Evolutionary conservation across 352 stramenopile species (phyloP).

Genomic region (Pythium biforme): DNA sequence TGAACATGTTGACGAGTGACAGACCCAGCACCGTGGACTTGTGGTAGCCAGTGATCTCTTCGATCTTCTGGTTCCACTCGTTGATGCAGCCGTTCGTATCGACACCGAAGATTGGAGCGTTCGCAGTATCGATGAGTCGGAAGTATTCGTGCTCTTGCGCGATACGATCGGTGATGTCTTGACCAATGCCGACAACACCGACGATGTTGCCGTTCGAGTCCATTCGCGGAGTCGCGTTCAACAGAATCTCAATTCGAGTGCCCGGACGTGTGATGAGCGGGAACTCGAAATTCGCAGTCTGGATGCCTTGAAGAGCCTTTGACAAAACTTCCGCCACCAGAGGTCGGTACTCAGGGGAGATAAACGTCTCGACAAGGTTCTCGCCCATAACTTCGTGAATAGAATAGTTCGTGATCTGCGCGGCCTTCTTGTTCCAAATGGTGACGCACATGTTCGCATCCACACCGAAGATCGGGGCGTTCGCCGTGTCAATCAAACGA

Average conservation of each 20-base stretch:
- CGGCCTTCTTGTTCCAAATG: constrained; percentile 74
- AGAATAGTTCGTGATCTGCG: constrained; percentile 68
- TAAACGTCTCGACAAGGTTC: constrained; percentile 54
- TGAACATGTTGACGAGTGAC: constrained; percentile 78
- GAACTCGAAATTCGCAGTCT: constrained; percentile 77
- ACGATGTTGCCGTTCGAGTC: constrained; percentile 29
- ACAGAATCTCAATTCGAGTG: constrained; percentile 30
- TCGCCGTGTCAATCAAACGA: constrained; percentile 62
- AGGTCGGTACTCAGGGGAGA: constrained; percentile 52
- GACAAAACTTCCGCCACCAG: constrained; percentile 56
- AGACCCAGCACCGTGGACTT: constrained; percentile 68
- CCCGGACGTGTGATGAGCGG: constrained; percentile 53
- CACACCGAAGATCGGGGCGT: constrained; percentile 71
- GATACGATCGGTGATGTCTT: constrained; percentile 63
- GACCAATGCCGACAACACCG: constrained; percentile 62
- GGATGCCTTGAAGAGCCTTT: constrained; percentile 46
- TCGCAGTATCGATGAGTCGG: constrained; percentile 62
- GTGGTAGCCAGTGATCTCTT: constrained; percentile 78
- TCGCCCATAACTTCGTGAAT: constrained; percentile 53
- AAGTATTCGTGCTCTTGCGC: constrained; percentile 70
- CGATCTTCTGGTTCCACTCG: constrained; percentile 86
- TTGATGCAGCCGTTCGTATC: constrained; percentile 81
- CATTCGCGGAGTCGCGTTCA: constrained; percentile 32
- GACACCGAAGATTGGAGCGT: constrained; percentile 83
- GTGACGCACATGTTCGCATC: constrained; percentile 60